A percentile compares a stretch with the other conserved stretches of the same genome.
phyloP scores from a whole-genome alignment of 306 rosid genomes.

The Heteromeles arbutifolia region DNA sequence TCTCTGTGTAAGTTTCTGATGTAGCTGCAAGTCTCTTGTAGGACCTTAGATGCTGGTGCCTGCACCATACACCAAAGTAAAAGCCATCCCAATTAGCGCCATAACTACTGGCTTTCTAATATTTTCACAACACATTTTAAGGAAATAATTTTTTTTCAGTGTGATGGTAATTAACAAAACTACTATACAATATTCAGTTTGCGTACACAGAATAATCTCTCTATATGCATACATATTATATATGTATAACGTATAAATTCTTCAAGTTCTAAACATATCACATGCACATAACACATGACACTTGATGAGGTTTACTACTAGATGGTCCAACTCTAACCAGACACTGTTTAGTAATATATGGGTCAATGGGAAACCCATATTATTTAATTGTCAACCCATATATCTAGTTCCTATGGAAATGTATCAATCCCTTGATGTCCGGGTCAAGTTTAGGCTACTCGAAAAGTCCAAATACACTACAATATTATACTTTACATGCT shows the following conservation, averaged over 20 bases:
- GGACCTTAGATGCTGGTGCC: conserved; percentile 98
- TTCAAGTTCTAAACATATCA: background rate
- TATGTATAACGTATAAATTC: background rate
- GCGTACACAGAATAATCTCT: background rate
- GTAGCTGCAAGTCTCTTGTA: conserved; percentile 97
- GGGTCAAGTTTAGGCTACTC: conserved; percentile 44
- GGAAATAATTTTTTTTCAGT: background rate
- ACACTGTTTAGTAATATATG: background rate
- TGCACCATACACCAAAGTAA: conserved; percentile 10
- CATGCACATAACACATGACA: background rate
- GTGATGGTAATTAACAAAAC: background rate
- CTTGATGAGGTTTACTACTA: background rate
- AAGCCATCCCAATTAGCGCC: background rate
- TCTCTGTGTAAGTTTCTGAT: conserved; percentile 83
- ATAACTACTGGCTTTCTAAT: background rate
- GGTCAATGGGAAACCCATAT: conserved; percentile 9
- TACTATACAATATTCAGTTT: no score
- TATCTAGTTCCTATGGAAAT: background rate
- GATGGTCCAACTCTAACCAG: background rate
- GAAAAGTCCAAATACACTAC: background rate
- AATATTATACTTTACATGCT: background rate
- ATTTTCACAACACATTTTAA: background rate
- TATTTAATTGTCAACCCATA: background rate
- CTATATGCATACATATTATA: background rate
- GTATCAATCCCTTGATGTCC: conserved; percentile 27